Evolutionary conservation across 768 basidiomycete genomes (phyloP).

Genomic region (Hirschioporus abietinus): DNA sequence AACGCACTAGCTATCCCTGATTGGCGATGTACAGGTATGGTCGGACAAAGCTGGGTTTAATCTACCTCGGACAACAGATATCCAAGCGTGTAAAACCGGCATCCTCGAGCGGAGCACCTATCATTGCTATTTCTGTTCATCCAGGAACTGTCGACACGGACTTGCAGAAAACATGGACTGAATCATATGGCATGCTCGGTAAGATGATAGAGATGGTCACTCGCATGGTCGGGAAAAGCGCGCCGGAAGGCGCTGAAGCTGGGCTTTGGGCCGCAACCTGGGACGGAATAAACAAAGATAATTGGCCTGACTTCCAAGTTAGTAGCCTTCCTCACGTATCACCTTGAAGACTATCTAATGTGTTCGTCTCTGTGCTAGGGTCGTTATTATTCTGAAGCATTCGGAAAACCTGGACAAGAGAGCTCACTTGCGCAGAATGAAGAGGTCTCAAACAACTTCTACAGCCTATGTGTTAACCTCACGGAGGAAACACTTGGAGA

Average conservation of each 20-base stretch:
- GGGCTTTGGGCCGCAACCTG: slow-evolving; percentile 24
- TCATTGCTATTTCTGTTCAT: slow-evolving; percentile 23
- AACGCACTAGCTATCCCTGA: background rate
- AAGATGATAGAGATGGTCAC: slow-evolving; percentile 18
- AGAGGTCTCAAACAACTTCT: slow-evolving; percentile 18
- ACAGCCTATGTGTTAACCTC: slow-evolving; percentile 19
- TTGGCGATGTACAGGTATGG: slow-evolving; percentile 16
- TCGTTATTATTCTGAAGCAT: slow-evolving; percentile 23
- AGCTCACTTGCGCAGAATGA: slow-evolving; percentile 19
- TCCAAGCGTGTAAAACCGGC: slow-evolving; percentile 18
- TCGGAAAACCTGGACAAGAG: slow-evolving; percentile 21
- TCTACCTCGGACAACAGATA: slow-evolving; percentile 19
- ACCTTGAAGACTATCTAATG: background rate
- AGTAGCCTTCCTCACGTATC: background rate
- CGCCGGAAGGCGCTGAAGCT: slow-evolving; percentile 25
- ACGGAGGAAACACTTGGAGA: slow-evolving; percentile 21
- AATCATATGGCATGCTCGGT: slow-evolving; percentile 21
- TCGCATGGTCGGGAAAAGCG: slow-evolving; percentile 19
- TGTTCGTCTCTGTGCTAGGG: slow-evolving; percentile 13
- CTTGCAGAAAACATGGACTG: slow-evolving; percentile 19
- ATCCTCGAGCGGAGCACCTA: slow-evolving; percentile 10
- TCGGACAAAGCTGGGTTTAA: slow-evolving; percentile 24
- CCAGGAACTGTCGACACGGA: slow-evolving; percentile 26
- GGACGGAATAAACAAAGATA: slow-evolving; percentile 21
- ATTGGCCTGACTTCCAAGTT: slow-evolving; percentile 25